Evolutionary conservation across 139 green algal genomes (phyloP), one percentile per base, ranked within the genome.

Genomic region (Dunaliella sp.): DNA sequence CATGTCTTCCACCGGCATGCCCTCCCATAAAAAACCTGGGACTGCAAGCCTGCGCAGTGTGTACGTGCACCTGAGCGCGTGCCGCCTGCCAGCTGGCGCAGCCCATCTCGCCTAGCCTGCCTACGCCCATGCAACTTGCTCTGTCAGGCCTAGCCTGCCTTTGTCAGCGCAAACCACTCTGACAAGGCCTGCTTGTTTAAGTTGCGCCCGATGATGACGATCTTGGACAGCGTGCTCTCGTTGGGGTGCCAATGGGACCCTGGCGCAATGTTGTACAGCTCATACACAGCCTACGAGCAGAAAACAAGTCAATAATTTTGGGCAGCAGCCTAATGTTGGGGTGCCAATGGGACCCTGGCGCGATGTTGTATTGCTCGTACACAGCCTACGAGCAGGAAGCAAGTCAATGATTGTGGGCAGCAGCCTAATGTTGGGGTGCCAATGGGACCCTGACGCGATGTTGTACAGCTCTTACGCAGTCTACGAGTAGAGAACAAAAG

Each of bases 381-480:
- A 93, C 89, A 30, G 89, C 89, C 89, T 94, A 82, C 36, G 33
- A 2, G 76, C n/a, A n/a, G n/a, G n/a, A n/a, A n/a, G n/a, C n/a
- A n/a, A n/a, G n/a, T n/a, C n/a, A n/a, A n/a, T n/a, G n/a, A 94
- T 24, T 32, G 83, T 77, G 35, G 87, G 89, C 36, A 65, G 24
- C 1, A 75, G 83, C 1, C 73, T 31, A 82, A 92, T 87, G 7
- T 33, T 81, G 0, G 57, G 0, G 31, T 83, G 37, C 91, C 91
- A 93, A 0, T 59, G 36, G 1, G 80, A 73, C 22, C 87, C 86
- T n/a, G 85, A n/a, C 32, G 85, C 34, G 31, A 94, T 86, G 37
- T 93, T 89, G 86, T 94, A 94, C 74, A 93, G 88, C 87, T 93
- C 91, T 36, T 91, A 87, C 72, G 92, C 89, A 30, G 89, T 87